phyloP scores from a whole-genome alignment of 2,329 filamentous ascomycete species.

The Nigrograna mackinnonii region DNA sequence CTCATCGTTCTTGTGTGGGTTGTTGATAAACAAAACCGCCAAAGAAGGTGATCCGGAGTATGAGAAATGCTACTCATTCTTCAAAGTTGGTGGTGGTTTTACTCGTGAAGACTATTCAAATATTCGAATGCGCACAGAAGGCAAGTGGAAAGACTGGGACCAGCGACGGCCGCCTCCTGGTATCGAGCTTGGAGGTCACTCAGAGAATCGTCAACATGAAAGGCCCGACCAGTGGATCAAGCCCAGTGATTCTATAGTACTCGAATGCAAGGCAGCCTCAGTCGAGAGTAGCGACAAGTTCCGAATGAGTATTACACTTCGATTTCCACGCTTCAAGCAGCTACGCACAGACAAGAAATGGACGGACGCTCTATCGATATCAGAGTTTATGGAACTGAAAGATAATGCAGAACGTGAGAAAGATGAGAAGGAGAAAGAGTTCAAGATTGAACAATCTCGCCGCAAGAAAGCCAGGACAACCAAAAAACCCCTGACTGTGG shows the following conservation, averaged over 20 bases:
- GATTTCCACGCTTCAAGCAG: constrained; percentile 87
- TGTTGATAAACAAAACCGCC: constrained; percentile 74
- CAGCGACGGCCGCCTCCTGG: constrained; percentile 73
- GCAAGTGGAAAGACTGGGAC: constrained; percentile 91
- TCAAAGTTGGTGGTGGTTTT: constrained; percentile 96
- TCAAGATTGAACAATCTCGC: constrained; percentile 70
- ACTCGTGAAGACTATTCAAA: constrained; percentile 81
- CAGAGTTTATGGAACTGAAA: constrained; percentile 77
- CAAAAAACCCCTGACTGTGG: constrained; percentile 73
- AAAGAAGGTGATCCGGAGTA: constrained; percentile 59
- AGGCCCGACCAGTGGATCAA: constrained; percentile 91
- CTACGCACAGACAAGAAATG: constrained; percentile 83
- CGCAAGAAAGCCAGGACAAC: constrained; percentile 65
- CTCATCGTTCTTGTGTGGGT: constrained; percentile 87
- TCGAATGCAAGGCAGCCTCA: constrained; percentile 87
- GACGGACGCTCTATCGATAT: constrained; percentile 75
- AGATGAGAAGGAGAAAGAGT: constrained; percentile 67
- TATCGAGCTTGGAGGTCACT: constrained; percentile 75
- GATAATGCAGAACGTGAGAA: constrained; percentile 70
- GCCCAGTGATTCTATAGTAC: constrained; percentile 81
- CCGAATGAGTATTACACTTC: constrained; percentile 73
- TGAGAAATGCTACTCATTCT: constrained; percentile 90
- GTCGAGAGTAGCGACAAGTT: constrained; percentile 78
- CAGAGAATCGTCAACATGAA: constrained; percentile 72
- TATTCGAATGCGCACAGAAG: constrained; percentile 81